Evolutionary conservation across 116 monocot genomes (phyloP).

Genomic region (Zostera marina): DNA sequence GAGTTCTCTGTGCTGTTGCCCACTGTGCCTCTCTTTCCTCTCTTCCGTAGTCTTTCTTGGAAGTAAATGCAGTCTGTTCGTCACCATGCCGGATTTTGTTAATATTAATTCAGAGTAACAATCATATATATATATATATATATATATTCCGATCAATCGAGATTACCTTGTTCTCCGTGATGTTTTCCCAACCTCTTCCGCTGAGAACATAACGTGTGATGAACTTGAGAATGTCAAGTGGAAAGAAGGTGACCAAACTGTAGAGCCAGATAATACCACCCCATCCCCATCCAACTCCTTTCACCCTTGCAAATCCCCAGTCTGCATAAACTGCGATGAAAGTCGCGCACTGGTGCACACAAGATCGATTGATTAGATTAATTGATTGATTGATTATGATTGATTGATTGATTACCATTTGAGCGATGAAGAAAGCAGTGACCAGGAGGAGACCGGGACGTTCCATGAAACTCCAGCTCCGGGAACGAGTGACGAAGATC

Average conservation of each 20-base stretch:
- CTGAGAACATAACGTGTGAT: conserved; percentile 73
- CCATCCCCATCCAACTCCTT: conserved; percentile 83
- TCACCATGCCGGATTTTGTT: no score
- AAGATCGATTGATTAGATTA: not conserved
- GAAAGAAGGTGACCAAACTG: conserved; percentile 55
- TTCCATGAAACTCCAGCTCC: conserved; percentile 66
- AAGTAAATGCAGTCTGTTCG: conserved; percentile 66
- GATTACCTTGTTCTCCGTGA: conserved; percentile 74
- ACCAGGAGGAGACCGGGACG: conserved; percentile 63
- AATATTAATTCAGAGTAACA: no score
- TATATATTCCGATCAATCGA: no score
- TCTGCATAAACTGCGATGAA: conserved; percentile 69
- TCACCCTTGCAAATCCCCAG: conserved; percentile 72
- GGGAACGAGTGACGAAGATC: conserved; percentile 75
- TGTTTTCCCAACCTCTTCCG: conserved; percentile 79
- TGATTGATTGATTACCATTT: conserved; percentile 32
- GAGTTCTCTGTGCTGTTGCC: conserved; percentile 79
- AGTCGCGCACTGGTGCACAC: conserved; percentile 31
- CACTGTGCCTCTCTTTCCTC: conserved; percentile 86
- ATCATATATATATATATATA: no score
- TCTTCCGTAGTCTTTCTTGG: conserved; percentile 84
- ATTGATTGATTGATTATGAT: no score
- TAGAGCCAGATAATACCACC: conserved; percentile 91
- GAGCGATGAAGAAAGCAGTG: conserved; percentile 53
- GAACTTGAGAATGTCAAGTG: conserved; percentile 64